phyloP scores from a whole-genome alignment of 2,329 filamentous ascomycete species.

The Zarea fungicola region DNA sequence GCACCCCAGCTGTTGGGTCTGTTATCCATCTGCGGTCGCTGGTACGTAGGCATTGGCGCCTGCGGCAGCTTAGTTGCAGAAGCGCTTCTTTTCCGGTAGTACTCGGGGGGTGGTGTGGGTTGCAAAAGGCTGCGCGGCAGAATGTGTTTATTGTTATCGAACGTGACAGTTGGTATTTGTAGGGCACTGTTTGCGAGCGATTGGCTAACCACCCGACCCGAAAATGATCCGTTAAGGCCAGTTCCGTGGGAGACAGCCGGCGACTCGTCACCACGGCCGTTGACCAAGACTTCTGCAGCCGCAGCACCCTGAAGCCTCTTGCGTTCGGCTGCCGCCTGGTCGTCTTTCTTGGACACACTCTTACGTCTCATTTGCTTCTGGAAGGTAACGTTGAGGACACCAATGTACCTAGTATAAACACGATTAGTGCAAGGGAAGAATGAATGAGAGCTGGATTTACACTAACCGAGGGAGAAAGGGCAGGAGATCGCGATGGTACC shows the following conservation, averaged over 20 bases:
- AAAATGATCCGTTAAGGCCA: conserved; percentile 16
- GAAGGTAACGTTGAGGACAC: conserved; percentile 93
- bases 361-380: conserved; percentile 72
- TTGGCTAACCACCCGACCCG: conserved; percentile 57
- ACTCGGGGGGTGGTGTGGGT: conserved; percentile 40
- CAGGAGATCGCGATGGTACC: conserved; percentile 81
- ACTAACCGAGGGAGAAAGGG: conserved; percentile 80
- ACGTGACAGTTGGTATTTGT: conserved; percentile 81
- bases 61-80: conserved; percentile 18
- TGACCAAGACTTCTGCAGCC: conserved; percentile 14
- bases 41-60: conserved; percentile 9
- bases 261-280: conserved; percentile 13
- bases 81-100: conserved; percentile 28
- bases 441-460: conserved; percentile 17
- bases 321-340: conserved; percentile 31
- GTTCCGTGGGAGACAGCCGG: background rate
- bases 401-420: conserved; percentile 68
- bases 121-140: conserved; percentile 79
- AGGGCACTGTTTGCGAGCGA: conserved; percentile 62
- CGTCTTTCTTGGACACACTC: conserved; percentile 49
- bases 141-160: conserved; percentile 91
- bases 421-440: background rate
- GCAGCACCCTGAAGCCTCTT: conserved; percentile 30
- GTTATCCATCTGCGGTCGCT: conserved; percentile 43
- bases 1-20: conserved; percentile 75